These are phyloP conservation scores for Rhinocladiella similis DNA, from an alignment of 2,329 filamentous ascomycete genomes.

Conservation along the genomic window DNA sequence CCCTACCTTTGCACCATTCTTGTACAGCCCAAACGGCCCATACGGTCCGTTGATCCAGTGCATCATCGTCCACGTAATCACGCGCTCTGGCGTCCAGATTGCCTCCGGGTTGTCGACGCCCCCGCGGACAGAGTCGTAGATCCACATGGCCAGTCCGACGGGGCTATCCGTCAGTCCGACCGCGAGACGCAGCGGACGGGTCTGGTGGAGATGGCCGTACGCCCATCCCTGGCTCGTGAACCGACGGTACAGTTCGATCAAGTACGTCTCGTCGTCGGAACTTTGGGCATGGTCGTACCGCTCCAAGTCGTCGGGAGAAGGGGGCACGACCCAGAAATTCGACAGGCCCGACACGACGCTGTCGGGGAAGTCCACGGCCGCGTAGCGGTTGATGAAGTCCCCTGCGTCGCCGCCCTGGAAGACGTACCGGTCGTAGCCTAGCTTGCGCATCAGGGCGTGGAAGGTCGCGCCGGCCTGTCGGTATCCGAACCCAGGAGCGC, in stretches of 20 bases:
- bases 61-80: conserved; percentile 35
- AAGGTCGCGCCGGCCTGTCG: conserved; percentile 64
- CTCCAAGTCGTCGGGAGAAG: conserved; percentile 8
- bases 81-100: conserved; percentile 28
- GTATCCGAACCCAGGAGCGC: conserved; percentile 53
- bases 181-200: conserved; percentile 29
- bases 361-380: conserved; percentile 58
- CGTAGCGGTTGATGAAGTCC: conserved; percentile 59
- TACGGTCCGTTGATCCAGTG: conserved; percentile 31
- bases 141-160: conserved; percentile 33
- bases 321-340: conserved; percentile 29
- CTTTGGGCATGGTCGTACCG: conserved; percentile 7
- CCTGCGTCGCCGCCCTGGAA: conserved; percentile 72
- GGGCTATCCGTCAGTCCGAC: conserved; percentile 32
- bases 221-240: conserved; percentile 15
- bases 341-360: conserved; percentile 22
- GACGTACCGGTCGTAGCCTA: conserved; percentile 64
- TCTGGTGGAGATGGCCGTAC: conserved; percentile 25
- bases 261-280: conserved; percentile 21
- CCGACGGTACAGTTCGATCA: conserved; percentile 13
- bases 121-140: conserved; percentile 29
- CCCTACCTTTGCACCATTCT: conserved; percentile 17
- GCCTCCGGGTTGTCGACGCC: conserved; percentile 23
- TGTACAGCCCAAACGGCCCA: conserved; percentile 24
- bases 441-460: conserved; percentile 67